These are phyloP conservation scores for Poronia punctata DNA, from an alignment of 495 filamentous ascomycete genomes.

Conservation along the genomic window DNA sequence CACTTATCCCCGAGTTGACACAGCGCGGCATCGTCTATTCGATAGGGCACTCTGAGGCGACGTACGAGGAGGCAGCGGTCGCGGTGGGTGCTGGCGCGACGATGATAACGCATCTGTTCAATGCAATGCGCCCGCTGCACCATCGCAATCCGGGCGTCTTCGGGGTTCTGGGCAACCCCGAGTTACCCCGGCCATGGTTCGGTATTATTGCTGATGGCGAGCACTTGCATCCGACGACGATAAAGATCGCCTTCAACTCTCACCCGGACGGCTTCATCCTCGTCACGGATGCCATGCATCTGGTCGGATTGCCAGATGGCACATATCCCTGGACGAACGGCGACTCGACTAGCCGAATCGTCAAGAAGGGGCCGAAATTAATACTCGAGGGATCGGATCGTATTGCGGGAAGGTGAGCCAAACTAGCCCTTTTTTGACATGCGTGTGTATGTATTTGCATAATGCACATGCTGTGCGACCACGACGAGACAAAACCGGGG, in stretches of 20 bases:
- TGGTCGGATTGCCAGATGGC: conserved; percentile 66
- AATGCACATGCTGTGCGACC: neutral
- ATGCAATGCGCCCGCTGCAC: conserved; percentile 79
- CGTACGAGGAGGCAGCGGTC: conserved; percentile 62
- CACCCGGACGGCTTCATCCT: conserved; percentile 58
- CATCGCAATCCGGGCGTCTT: conserved; percentile 82
- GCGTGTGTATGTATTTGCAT: too few relatives aligned
- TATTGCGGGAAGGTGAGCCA: conserved; percentile 58
- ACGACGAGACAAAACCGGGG: neutral
- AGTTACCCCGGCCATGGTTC: conserved; percentile 49
- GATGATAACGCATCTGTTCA: conserved; percentile 88
- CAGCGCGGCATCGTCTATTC: conserved; percentile 59
- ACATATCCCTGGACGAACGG: conserved; percentile 75
- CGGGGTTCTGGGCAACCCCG: conserved; percentile 55
- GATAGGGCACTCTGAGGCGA: conserved; percentile 76
- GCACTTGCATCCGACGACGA: conserved; percentile 56
- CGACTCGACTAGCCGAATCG: conserved; percentile 46
- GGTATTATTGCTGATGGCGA: conserved; percentile 62
- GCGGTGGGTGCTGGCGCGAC: conserved; percentile 64
- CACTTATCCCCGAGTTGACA: conserved; percentile 53
- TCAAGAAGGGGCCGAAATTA: conserved; percentile 60
- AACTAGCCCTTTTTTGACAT: neutral
- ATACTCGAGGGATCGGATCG: conserved; percentile 62
- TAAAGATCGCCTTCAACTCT: conserved; percentile 56
- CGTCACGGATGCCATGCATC: conserved; percentile 62